Evolutionary conservation across 2,329 filamentous ascomycete species (phyloP).

Genomic region (Trichoderma atroviride): DNA sequence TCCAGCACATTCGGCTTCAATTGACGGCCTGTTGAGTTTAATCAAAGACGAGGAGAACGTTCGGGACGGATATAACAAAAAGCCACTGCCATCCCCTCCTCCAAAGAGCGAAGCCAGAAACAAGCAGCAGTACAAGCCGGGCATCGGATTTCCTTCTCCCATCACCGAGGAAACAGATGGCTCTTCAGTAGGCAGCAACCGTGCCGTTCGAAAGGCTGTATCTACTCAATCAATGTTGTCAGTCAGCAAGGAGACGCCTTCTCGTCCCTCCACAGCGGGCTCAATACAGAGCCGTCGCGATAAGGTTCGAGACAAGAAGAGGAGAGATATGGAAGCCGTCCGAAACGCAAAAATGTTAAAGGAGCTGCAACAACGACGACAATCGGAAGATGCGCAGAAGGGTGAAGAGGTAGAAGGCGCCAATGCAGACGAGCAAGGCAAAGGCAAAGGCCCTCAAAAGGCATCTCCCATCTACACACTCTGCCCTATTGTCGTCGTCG

Average conservation of each 20-base stretch:
- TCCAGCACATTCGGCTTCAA: slow-evolving; percentile 28
- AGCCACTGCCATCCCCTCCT: slow-evolving; percentile 19
- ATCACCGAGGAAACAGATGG: slow-evolving; percentile 21
- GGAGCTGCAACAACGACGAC: not conserved
- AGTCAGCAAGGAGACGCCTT: slow-evolving; percentile 25
- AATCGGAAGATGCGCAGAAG: not conserved
- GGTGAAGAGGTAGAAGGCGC: not conserved
- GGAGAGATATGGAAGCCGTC: slow-evolving; percentile 45
- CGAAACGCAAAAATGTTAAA: slow-evolving; percentile 32
- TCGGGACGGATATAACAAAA: slow-evolving; percentile 15
- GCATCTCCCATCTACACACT: slow-evolving; percentile 31
- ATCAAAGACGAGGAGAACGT: slow-evolving; percentile 11
- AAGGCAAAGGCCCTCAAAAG: not conserved
- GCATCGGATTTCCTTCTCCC: slow-evolving; percentile 3
- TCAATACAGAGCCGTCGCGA: slow-evolving; percentile 41
- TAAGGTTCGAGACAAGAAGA: slow-evolving; percentile 45
- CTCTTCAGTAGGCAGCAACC: not conserved
- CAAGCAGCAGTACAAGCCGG: not conserved
- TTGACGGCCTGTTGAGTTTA: slow-evolving; percentile 32
- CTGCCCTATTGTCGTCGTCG: slow-evolving; percentile 46
- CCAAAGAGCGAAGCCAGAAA: not conserved
- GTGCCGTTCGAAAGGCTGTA: slow-evolving; percentile 20
- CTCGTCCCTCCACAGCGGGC: slow-evolving; percentile 29
- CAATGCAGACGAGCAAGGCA: not conserved
- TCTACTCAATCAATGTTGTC: slow-evolving; percentile 30